Evolutionary conservation across 1,139 yeast species (phyloP), one percentile per base, ranked within the genome.

Genomic region (Insectozyma bohioensis): DNA sequence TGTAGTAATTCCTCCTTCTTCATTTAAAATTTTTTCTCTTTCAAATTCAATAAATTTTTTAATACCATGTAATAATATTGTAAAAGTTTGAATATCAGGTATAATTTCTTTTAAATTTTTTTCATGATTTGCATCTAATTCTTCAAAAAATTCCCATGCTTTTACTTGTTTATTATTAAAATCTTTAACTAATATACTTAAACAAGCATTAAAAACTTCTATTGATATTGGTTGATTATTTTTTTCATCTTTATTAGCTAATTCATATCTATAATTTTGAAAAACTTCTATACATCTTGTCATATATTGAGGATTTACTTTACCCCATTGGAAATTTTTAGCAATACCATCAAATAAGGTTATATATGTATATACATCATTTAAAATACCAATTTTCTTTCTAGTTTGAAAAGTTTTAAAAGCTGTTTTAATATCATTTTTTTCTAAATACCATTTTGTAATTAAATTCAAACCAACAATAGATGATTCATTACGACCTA

Each of bases 401-500:
- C 85, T 62, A 54, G 72, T 70, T 37, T 68, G 66, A 38, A 70
- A 67, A 18, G 74, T 42, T 30, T 72, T 72, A 26, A 80, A 41
- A 0, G 82, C 84, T 11, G 42, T 54, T 22, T 58, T 56, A 3
- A 69, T 58, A 25, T 68, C 68, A 4, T 62, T 65, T 6, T 60
- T 54, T 6, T 56, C 54, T 9, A 80, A 53, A 21, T 68, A 59
- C 62, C 75, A 70, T 40, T 71, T 67, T 48, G 77, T 52, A 1
- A 84, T 65, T 11, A 71, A 63, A 42, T 84, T 84, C 77, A 78
- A 72, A 0, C 77, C 85, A 18, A 78, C 85, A 0, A 66, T 49
- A 7, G 85, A 85, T 20, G 68, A 61, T 0, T 42, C 33, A 5
- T 46, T 36, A 5, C 59, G 46, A 1, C 85, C 79, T 17, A 80